Evolutionary conservation across 2,329 filamentous ascomycete genomes (phyloP), one percentile per base, ranked within the genome.

Genomic region (Setomelanomma holmii): DNA sequence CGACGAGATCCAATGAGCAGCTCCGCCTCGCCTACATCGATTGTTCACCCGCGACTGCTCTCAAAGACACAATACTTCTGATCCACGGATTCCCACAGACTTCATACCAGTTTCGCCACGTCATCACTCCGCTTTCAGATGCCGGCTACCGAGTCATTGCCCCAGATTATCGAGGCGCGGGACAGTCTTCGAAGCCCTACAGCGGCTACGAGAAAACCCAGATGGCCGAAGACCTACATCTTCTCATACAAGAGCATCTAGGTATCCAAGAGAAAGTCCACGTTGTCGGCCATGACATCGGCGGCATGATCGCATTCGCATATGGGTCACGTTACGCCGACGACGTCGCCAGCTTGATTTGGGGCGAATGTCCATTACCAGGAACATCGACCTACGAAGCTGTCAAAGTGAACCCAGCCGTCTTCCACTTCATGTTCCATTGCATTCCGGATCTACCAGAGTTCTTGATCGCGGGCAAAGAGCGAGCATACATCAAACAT

Each of bases 21-120:
- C 71, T 71, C 58, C 75, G 75, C 20, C 66, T 68, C 12, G 73
- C 21, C 12, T 42, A 42, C 40, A 42, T 27, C 6, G 40, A 42
- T 12, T 42, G 21, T 79, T n/a, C 44, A 34, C 5, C 39, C 21
- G 19, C 19, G 12, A 16, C 6, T 4, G n/a, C 60, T 5, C 4
- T 4, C 11, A 47, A 33, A 17, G 42, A 47, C 19, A 20, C 17
- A 1, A 51, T 80, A 14, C 71, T 81, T 14, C 72, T 80, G 17
- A 76, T 82, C 33, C 78, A 81, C 50, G 78, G 78, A 53, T 81
- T 78, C 51, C 79, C 79, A 1, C 72, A 81, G 56, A 79, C 78
- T 5, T 77, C 75, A 3, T 78, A 80, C 53, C 79, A 74, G 49
- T 73, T 68, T 51, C 60, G 69, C 8, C 61, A 68, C 49, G 68